Percentiles rank a stretch among this genome's conserved stretches.
Conservation (phyloP, 495 filamentous ascomycete genomes). For the Hypoxylon cercidicola region DNA sequence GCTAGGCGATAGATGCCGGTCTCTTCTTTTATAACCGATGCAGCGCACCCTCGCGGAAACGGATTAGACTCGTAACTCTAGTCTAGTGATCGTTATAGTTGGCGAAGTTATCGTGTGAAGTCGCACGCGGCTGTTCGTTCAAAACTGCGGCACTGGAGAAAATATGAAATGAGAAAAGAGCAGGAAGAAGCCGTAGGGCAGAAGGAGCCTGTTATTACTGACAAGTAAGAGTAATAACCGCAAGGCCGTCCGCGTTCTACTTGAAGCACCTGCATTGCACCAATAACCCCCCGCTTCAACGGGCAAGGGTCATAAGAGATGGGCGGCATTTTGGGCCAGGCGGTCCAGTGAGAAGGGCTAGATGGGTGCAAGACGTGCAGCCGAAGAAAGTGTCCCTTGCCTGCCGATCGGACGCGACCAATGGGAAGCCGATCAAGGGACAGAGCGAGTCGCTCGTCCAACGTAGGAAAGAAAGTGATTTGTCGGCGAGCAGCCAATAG, state of each 20-base stretch:
- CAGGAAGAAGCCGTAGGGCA: conserved; percentile 28
- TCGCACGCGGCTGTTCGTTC: conserved; percentile 11
- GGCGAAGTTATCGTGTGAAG: conserved; percentile 5
- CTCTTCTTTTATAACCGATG: not conserved
- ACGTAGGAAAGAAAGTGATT: conserved; percentile 38
- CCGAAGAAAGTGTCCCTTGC: conserved; percentile 26
- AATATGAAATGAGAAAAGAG: conserved; percentile 16
- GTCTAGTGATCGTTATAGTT: too few relatives aligned
- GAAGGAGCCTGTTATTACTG: conserved; percentile 36
- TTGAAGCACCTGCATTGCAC: conserved; percentile 36
- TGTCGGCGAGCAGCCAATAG: conserved; percentile 33
- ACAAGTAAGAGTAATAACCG: conserved; percentile 22
- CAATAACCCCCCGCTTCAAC: conserved; percentile 39
- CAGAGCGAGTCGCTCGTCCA: conserved; percentile 42
- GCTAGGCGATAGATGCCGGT: not conserved
- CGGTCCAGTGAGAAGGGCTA: conserved; percentile 44
- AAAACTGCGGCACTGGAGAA: not conserved
- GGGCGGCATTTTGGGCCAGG: conserved; percentile 43
- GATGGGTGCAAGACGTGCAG: conserved; percentile 46
- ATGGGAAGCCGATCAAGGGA: conserved; percentile 27
- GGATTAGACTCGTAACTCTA: too few relatives aligned
- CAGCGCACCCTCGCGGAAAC: too few relatives aligned
- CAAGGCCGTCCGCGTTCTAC: conserved; percentile 11
- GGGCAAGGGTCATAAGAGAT: conserved; percentile 34
- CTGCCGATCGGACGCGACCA: conserved; percentile 36